Base-by-base conservation (phyloP, 257 asterid species). In the Forsythia viridissima region DNA sequence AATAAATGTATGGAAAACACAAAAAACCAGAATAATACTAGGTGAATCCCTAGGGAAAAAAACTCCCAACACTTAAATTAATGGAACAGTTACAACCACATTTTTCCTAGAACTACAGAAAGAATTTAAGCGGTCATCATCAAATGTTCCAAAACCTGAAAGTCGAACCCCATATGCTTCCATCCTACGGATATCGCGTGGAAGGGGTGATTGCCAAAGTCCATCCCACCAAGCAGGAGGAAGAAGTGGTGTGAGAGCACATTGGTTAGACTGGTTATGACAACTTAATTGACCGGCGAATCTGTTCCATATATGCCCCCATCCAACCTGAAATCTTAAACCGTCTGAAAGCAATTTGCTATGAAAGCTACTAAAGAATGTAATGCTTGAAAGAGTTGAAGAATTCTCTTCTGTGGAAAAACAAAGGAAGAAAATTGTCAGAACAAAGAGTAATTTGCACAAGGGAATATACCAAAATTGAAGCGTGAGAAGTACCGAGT, bases 221-320 rank as follows among this genome's bases (percentile, higher is more conserved):
- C 97, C 97, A 74, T 93, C 99, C 98, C 99, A 95, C 99, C 99
- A 93, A 18, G 87, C 98, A 4, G 96, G 96, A 63, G 99, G 94
- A 52, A 95, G 97, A 74, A 95, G 51, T 4, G 99, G 99, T 4
- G 98, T 93, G 30, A 80, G 79, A 68, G 98, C 99, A 80, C 98
- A 95, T 77, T 95, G 99, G 72, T 80, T 88, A 1, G 91, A 67
- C 82, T 91, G 98, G 51, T 84, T 77, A 40, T 71, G 84, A 72
- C 99, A 95, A 79, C 99, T 93, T 70, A 95, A 76, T 0, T 92
- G 90, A 38, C 99, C 99, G 0, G 94, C 92, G 82, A 93, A 95
- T 86, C 99, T 84, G 85, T 92, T 95, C 99, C 99, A 95, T 4
- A 89, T 91, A 67, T 95, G 99, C 4, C 99, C 99, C 98, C 99